Base-by-base conservation (phyloP, 176 grass and related monocot species). In the Hyparrhenia diplandra region DNA sequence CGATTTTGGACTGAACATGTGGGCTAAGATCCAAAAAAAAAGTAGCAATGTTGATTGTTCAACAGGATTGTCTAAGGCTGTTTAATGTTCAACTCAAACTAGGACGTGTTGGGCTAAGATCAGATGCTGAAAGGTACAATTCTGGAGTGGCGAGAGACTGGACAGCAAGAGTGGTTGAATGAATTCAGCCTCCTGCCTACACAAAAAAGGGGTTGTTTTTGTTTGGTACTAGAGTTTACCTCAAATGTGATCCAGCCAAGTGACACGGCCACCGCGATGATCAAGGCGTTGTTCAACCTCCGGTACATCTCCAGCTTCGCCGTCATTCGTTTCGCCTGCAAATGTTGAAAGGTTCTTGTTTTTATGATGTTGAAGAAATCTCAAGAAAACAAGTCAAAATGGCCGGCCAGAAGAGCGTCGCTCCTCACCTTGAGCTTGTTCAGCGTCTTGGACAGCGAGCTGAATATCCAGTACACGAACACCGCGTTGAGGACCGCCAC, bases 401-500 rank as follows among this genome's bases (percentile, higher is more conserved):
- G 11, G 9, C 11, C 1, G 5, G 18, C 4, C 7, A 23, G 27
- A 63, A 77, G 39, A n/a, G 36, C 5, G 24, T 6, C 2, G 24
- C 24, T 71, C 9, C 69, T 8, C 27, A 91, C 92, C 88, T 93
- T 86, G 13, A 97, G 91, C 47, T 81, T 97, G 84, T 66, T 81
- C 68, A 91, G 49, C 40, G 91, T 97, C 28, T 75, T 86, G 2
- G 88, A 83, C 23, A 97, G 71, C 12, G 94, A 89, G 31, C 21
- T 77, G 70, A 93, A 93, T 21, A 89, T 93, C 94, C 94, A 97
- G 88, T 83, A 91, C 63, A 91, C 36, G 87, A 93, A 97, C 77
- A 85, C 71, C 55, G 94, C 41, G 80, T 97, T 89, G 1, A 97
- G 74, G 16, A 42, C 47, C 28, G 84, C 84, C 5, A 97, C 88